Evolutionary conservation across 2,329 filamentous ascomycete genomes (phyloP), one percentile per base, ranked within the genome.

Genomic region (Phialemonium atrogriseum): DNA sequence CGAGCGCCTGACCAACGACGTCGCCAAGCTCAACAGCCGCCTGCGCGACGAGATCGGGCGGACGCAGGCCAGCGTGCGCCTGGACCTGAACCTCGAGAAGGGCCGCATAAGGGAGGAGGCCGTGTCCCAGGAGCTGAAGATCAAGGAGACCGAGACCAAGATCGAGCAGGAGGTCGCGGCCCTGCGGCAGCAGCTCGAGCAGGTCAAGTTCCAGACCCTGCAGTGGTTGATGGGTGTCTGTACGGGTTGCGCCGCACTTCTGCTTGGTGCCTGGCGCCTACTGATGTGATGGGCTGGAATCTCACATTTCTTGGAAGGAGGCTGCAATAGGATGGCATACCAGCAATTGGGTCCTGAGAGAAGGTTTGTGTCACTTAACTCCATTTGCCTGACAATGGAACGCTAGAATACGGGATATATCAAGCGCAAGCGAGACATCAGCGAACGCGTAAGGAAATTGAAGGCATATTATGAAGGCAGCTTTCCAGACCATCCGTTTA

Each of bases 111-210:
- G 91, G 40, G 91, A 98, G 61, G 91, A 98, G 66, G 87, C 88
- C 12, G 93, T 94, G 44, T 82, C 84, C 36, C 91, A 96, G 63
- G 91, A 98, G 59, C 77, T 98, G 60, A 93, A 94, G 66, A 86
- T 98, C 50, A 95, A 94, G 66, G 91, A 98, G 71, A 96, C 91
- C 10, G 91, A 98, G 65, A 94, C 88, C 36, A 80, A 93, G 60
- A 96, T 98, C 50, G 91, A 98, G 66, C 89, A 96, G 62, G 91
- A 96, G 66, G 87, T 91, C 33, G 89, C 89, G 24, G 82, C 83
- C 19, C 58, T 98, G 52, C 70, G 86, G 44, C 91, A 96, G 66
- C 81, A 93, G 62, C 70, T 98, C 28, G 91, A 98, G 64, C 84
- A 86, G 45, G 91, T 98, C 57, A 98, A 98, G 69, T 96, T 96